Percentiles rank a stretch among this genome's conserved stretches.
Evolutionary conservation across 2,329 filamentous ascomycete species (phyloP).

Genomic region (Orbilia ellipsospora): DNA sequence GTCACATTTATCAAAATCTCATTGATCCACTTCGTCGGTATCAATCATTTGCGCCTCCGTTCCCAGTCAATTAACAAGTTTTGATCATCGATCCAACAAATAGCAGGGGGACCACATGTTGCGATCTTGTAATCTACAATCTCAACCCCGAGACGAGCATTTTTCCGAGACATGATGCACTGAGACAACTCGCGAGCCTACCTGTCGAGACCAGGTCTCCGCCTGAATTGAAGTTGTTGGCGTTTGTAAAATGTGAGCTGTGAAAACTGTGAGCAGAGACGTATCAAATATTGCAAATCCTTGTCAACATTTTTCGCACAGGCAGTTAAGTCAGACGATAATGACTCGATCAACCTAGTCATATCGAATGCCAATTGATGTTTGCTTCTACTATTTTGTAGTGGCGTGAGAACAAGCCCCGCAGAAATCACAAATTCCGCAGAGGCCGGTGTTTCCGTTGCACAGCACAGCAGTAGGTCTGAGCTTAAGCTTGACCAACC

Average conservation of each 20-base stretch:
- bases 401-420: background rate
- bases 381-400: background rate
- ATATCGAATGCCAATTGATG: background rate
- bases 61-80: slow-evolving; percentile 1
- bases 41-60: slow-evolving; percentile 12
- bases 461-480: background rate
- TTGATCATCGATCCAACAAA: slow-evolving; percentile 6
- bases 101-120: background rate
- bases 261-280: background rate
- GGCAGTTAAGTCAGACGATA: background rate
- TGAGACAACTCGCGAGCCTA: background rate
- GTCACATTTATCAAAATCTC: background rate
- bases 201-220: background rate
- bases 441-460: background rate
- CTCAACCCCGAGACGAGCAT: too few species aligned
- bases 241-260: background rate
- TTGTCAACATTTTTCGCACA: background rate
- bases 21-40: slow-evolving; percentile 6
- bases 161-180: background rate
- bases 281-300: background rate
- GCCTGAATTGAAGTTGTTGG: background rate
- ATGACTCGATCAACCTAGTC: background rate
- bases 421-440: slow-evolving; percentile 8
- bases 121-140: background rate
- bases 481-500: background rate